These are phyloP conservation scores for Harringtonia lauricola DNA, from an alignment of 2,329 filamentous ascomycete species.

Conservation along the genomic window DNA sequence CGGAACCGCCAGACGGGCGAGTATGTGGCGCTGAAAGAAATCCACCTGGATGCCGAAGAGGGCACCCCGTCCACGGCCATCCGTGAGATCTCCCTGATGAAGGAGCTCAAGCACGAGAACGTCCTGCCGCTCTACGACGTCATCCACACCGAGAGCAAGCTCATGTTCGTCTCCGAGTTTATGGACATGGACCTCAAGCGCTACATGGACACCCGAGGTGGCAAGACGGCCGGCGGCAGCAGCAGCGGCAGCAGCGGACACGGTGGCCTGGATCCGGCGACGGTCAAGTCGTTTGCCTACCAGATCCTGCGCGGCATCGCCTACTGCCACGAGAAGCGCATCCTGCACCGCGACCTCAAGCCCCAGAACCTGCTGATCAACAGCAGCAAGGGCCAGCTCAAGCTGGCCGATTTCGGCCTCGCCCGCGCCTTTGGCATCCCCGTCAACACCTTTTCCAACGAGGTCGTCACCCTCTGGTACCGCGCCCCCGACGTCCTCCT, in stretches of 20 bases:
- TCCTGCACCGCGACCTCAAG: constrained; percentile 90
- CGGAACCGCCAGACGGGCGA: constrained; percentile 94
- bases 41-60: constrained; percentile 96
- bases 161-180: constrained; percentile 98
- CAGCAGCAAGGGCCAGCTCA: constrained; percentile 67
- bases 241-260: constrained; percentile 23
- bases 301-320: constrained; percentile 91
- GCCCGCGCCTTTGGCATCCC: constrained; percentile 92
- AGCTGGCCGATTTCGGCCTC: constrained; percentile 89
- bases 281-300: constrained; percentile 99
- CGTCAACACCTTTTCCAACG: constrained; percentile 95
- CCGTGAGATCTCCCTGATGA: constrained; percentile 97
- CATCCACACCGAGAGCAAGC: constrained; percentile 98
- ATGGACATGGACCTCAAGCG: constrained; percentile 99
- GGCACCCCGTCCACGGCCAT: constrained; percentile 96
- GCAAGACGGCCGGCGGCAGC: constrained; percentile 22
- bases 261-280: constrained; percentile 74
- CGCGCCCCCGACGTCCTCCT: constrained; percentile 91
- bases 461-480: constrained; percentile 97
- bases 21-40: constrained; percentile 94
- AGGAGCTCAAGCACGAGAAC: constrained; percentile 97
- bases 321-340: constrained; percentile 95
- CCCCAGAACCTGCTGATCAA: constrained; percentile 96
- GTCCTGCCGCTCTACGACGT: constrained; percentile 97
- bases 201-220: constrained; percentile 92